Evolutionary conservation across 768 basidiomycete species (phyloP).

Genomic region (Kwoniella dejecticola): DNA sequence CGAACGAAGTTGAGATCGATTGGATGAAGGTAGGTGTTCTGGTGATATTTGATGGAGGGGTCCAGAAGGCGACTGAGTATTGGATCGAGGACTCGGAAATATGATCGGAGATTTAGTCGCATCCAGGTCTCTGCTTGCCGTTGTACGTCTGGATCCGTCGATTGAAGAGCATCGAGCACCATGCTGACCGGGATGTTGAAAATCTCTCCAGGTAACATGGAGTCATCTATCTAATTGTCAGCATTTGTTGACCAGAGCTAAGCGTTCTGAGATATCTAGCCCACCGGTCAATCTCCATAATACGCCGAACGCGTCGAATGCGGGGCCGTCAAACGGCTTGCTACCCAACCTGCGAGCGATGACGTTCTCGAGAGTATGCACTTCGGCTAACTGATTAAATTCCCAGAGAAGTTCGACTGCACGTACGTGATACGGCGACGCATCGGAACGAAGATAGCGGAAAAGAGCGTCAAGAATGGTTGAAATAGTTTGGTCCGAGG

Average conservation of each 20-base stretch:
- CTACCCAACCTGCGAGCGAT: constrained; percentile 72
- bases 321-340: constrained; percentile 59
- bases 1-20: constrained; percentile 75
- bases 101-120: constrained; percentile 88
- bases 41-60: constrained; percentile 30
- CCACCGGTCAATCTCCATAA: constrained; percentile 86
- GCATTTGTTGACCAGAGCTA: not conserved
- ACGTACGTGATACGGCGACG: constrained; percentile 74
- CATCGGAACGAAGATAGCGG: constrained; percentile 69
- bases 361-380: constrained; percentile 38
- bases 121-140: constrained; percentile 95
- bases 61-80: constrained; percentile 59
- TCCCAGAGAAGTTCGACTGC: constrained; percentile 80
- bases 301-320: constrained; percentile 85
- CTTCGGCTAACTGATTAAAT: constrained; percentile 40
- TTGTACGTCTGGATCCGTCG: constrained; percentile 70
- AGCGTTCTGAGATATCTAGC: constrained; percentile 20
- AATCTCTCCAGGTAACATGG: constrained; percentile 73
- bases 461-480: constrained; percentile 59
- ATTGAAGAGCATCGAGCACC: constrained; percentile 78
- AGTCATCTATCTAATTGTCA: constrained; percentile 63
- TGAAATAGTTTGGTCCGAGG: constrained; percentile 59
- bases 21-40: constrained; percentile 69
- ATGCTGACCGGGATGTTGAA: constrained; percentile 85
- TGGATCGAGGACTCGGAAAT: constrained; percentile 87